Percentiles rank a stretch among this genome's conserved stretches.
Conservation (phyloP, 164 flowering plant species). For the Stephania cephalantha region DNA sequence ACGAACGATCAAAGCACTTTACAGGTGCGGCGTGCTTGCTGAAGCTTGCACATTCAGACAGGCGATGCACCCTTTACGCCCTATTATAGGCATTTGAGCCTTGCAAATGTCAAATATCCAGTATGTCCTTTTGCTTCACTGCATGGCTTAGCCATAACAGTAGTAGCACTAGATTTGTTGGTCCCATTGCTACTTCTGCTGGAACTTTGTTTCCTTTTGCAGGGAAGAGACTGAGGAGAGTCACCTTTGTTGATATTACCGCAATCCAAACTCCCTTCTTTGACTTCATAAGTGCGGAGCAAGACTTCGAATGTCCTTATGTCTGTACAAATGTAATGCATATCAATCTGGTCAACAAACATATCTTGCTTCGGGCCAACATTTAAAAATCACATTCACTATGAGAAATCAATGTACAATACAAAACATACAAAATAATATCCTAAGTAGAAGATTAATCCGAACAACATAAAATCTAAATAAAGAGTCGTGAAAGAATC, state of each 20-base stretch:
- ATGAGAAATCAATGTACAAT: neutral
- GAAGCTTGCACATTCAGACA: no score
- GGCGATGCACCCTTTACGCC: neutral
- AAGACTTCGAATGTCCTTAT: constrained; percentile 88
- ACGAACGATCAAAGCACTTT: neutral
- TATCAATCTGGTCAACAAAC: neutral
- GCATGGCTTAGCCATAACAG: constrained; percentile 57
- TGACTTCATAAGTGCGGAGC: constrained; percentile 80
- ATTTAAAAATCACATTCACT: neutral
- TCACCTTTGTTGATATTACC: constrained; percentile 26
- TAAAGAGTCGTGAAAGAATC: neutral
- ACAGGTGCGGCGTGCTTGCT: neutral
- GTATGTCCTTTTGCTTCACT: constrained; percentile 84
- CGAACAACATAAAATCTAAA: no score
- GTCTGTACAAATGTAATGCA: constrained; percentile 36
- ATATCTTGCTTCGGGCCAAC: neutral
- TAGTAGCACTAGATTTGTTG: constrained; percentile 20
- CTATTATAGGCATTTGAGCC: constrained; percentile 46
- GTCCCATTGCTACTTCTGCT: constrained; percentile 32
- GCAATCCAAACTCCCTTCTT: constrained; percentile 41
- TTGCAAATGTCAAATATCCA: constrained; percentile 90
- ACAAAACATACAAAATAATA: neutral
- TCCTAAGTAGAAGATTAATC: neutral
- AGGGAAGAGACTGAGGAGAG: constrained; percentile 31
- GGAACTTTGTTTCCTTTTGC: constrained; percentile 61